Base-by-base conservation (phyloP, 176 grass and related monocot species). In the Ensete glaucum region DNA sequence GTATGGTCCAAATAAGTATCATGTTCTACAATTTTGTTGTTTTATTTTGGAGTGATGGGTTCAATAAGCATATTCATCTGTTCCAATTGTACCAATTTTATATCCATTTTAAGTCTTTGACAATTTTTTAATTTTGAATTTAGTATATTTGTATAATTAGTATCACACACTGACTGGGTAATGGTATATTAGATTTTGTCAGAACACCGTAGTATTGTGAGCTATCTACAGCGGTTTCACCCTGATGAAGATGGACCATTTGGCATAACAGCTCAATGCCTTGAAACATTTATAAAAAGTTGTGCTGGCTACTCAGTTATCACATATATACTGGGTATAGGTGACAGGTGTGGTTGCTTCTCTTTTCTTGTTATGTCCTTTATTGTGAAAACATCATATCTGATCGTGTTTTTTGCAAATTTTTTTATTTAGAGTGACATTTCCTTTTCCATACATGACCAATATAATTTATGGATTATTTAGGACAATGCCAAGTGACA, bases 271-370 rank as follows among this genome's bases (percentile, higher is more conserved):
- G 88, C 84, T 51, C 90, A 93, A 81, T 98, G 90, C 55, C 87
- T 98, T 59, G 94, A 98, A 83, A 91, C 84, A 70, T 93, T 89
- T 80, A 99, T 93, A 64, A 91, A 98, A 82, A 91, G 88, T 54
- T 98, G 88, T 63, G 90, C 90, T 16, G 94, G 94, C 26, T 98
- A 98, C 77, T 98, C 90, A 80, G 90, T 93, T 80, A 93, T 99
- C 77, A 93, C 94, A 67, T 98, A 91, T 78, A 91, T 99, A 83
- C 71, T 99, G 86, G 95, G 95, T 17, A 89, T 99, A 81, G 95
- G 95, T 65, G 95, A 99, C 83, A 94, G 95, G 95, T 94, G 68
- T 8, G 79, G 34, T 21, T 80, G 24, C 52, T 52, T 50, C 20
- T 52, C 73, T 5, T 9, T 80, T 20, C 50, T 7, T 19, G 22